Percentiles rank a stretch among this genome's conserved stretches.
Conservation (phyloP, 768 basidiomycete genomes). For the Sarcomyxa edulis region DNA sequence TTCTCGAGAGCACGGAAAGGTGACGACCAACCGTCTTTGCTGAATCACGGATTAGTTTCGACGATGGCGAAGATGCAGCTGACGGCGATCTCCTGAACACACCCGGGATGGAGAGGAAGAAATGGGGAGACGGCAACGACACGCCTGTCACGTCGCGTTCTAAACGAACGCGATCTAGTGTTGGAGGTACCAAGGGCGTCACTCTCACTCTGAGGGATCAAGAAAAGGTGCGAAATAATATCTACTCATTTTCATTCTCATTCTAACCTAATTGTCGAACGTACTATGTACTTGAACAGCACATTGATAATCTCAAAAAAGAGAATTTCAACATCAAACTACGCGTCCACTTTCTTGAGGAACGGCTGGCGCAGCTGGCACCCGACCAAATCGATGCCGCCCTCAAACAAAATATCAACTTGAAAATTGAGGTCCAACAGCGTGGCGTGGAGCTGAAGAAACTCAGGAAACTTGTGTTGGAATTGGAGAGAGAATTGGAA, state of each 20-base stretch:
- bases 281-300: conserved; percentile 38
- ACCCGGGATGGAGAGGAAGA: conserved; percentile 2
- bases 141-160: conserved; percentile 43
- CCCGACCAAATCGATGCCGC: conserved; percentile 92
- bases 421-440: conserved; percentile 90
- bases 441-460: conserved; percentile 90
- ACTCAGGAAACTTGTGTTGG: conserved; percentile 81
- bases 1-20: conserved; percentile 3
- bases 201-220: conserved; percentile 89
- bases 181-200: conserved; percentile 33
- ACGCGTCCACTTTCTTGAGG: conserved; percentile 92
- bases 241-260: no score
- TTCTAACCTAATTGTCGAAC: not conserved
- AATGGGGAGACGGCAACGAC: conserved; percentile 30
- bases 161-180: conserved; percentile 35
- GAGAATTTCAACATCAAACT: conserved; percentile 97
- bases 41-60: not conserved
- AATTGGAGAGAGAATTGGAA: conserved; percentile 78
- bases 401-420: conserved; percentile 86
- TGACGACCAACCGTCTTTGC: not conserved
- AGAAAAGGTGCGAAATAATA: conserved; percentile 89
- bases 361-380: conserved; percentile 82
- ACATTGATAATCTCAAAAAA: conserved; percentile 92
- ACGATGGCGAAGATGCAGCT: not conserved
- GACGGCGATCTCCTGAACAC: conserved; percentile 3